phyloP scores from a whole-genome alignment of 2,329 filamentous ascomycete genomes.

The Nigrospora osmanthi region DNA sequence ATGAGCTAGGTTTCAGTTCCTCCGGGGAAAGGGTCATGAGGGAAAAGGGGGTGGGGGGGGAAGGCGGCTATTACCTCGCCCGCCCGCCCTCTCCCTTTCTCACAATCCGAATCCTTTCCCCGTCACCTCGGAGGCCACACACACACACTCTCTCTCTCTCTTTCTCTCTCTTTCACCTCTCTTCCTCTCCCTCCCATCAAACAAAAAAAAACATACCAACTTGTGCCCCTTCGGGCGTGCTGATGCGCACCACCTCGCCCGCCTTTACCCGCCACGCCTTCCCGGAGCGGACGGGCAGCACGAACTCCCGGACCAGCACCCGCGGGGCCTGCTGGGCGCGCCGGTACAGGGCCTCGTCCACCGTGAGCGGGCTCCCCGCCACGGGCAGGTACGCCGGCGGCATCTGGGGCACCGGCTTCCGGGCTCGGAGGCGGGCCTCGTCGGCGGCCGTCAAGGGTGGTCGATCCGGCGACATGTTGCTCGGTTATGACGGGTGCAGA shows the following conservation, averaged over 20 bases:
- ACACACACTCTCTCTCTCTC: too few species aligned
- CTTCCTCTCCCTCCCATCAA: not conserved
- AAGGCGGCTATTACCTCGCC: too few species aligned
- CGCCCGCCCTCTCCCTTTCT: too few species aligned
- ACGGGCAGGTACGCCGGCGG: conserved; percentile 40
- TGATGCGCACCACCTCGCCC: conserved; percentile 63
- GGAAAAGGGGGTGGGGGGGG: too few species aligned
- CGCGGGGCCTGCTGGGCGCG: conserved; percentile 46
- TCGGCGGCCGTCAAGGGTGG: not conserved
- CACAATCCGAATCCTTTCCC: too few species aligned
- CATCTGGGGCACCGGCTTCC: conserved; percentile 36
- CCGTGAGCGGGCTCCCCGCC: conserved; percentile 32
- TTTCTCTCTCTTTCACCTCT: not conserved
- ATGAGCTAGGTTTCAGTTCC: too few species aligned
- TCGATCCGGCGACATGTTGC: too few species aligned
- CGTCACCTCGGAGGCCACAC: not conserved
- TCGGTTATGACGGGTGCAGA: too few species aligned
- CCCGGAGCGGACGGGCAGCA: conserved; percentile 66
- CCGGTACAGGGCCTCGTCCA: conserved; percentile 46
- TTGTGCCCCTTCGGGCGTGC: conserved; percentile 70
- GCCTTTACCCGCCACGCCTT: conserved; percentile 63
- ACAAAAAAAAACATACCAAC: conserved; percentile 53
- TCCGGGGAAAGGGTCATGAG: too few species aligned
- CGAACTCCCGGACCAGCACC: conserved; percentile 40
- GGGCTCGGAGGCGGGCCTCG: conserved; percentile 29